Conservation (phyloP, 2,329 filamentous ascomycete species). For the Acarospora socialis region DNA sequence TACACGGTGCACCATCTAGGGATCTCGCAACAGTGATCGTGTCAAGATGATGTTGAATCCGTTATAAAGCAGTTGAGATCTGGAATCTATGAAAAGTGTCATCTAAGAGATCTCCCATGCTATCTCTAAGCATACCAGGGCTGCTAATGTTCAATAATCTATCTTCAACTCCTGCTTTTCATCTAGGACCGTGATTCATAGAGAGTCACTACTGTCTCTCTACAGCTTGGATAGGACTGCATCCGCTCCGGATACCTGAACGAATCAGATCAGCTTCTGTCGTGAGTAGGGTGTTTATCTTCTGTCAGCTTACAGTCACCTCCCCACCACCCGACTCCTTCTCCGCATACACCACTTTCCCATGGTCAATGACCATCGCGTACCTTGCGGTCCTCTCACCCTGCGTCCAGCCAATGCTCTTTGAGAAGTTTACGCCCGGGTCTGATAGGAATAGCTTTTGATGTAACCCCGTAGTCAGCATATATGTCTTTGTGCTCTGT, state of each 20-base stretch:
- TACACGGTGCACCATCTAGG: no score
- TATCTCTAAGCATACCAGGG: no score
- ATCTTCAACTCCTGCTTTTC: conserved; percentile 9
- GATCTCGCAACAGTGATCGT: no score
- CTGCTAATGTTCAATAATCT: conserved; percentile 19
- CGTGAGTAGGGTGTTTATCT: conserved; percentile 6
- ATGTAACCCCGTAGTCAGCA: neutral
- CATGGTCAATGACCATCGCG: conserved; percentile 69
- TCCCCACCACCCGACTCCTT: conserved; percentile 45
- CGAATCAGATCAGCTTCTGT: conserved; percentile 19
- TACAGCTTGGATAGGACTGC: conserved; percentile 35
- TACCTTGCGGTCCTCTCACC: conserved; percentile 65
- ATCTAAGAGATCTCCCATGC: no score
- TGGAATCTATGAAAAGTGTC: no score
- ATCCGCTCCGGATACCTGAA: conserved; percentile 34
- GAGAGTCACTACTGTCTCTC: no score
- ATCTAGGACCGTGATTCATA: neutral
- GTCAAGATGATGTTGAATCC: no score
- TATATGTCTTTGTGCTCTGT: conserved; percentile 1
- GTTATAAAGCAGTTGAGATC: no score
- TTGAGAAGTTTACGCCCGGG: conserved; percentile 56
- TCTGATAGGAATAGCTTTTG: conserved; percentile 64
- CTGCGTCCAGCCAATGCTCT: conserved; percentile 61
- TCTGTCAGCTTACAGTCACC: conserved; percentile 28
- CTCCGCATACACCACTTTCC: conserved; percentile 69